Evolutionary conservation across 306 rosid species (phyloP).

Genomic region (Glycine latifolia): DNA sequence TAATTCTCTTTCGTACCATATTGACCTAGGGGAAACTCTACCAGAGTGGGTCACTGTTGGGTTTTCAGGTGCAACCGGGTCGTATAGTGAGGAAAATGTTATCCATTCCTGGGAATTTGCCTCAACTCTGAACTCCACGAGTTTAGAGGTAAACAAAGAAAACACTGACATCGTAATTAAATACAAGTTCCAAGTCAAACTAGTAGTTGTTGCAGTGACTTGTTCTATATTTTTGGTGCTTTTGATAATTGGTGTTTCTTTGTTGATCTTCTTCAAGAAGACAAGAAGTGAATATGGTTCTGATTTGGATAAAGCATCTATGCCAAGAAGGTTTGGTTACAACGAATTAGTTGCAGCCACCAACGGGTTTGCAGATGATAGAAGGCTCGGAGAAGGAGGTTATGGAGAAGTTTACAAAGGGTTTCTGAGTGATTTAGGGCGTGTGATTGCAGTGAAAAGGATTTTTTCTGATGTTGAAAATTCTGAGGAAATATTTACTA

Average conservation of each 20-base stretch:
- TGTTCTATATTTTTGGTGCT: not conserved
- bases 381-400: constrained; percentile 59
- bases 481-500: constrained; percentile 23
- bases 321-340: not conserved
- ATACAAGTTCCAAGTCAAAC: not conserved
- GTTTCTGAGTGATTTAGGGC: constrained; percentile 12
- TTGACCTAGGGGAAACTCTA: constrained; percentile 39
- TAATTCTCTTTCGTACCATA: not conserved
- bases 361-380: constrained; percentile 17
- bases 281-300: not conserved
- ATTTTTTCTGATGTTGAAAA: not conserved
- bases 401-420: constrained; percentile 61
- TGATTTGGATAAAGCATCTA: not conserved
- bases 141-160: not conserved
- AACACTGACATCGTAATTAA: not conserved
- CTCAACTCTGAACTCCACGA: not conserved
- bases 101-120: constrained; percentile 52
- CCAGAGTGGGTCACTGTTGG: constrained; percentile 45
- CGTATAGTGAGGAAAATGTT: not conserved
- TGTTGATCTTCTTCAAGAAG: not conserved
- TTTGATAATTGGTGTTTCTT: not conserved
- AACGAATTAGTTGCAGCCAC: not conserved
- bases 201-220: constrained; percentile 5
- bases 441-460: not conserved
- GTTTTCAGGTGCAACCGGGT: not conserved